These are phyloP conservation scores for Moringa oleifera DNA, from an alignment of 345 rosid genomes.

Conservation along the genomic window DNA sequence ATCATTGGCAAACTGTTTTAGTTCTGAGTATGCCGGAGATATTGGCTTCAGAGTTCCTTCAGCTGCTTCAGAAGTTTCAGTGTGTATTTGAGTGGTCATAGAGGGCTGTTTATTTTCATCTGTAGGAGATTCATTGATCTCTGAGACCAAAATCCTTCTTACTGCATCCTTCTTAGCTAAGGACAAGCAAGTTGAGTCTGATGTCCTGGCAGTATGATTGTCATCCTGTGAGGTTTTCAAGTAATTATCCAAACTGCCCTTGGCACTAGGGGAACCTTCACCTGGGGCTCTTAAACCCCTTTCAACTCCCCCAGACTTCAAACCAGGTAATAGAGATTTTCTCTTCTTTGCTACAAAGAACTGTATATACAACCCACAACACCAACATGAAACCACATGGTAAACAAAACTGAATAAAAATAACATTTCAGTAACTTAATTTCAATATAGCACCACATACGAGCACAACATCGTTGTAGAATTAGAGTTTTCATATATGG, in stretches of 20 bases:
- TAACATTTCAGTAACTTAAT: background rate
- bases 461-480: background rate
- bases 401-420: background rate
- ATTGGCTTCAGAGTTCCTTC: slow-evolving; percentile 28
- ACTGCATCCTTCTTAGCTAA: slow-evolving; percentile 35
- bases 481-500: background rate
- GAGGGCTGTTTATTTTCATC: slow-evolving; percentile 24
- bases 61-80: slow-evolving; percentile 18
- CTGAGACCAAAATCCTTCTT: slow-evolving; percentile 39
- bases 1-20: slow-evolving; percentile 66
- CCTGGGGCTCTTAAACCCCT: slow-evolving; percentile 40
- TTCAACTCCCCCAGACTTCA: slow-evolving; percentile 45
- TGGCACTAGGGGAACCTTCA: slow-evolving; percentile 62
- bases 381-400: slow-evolving; percentile 10
- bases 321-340: slow-evolving; percentile 59
- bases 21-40: slow-evolving; percentile 39
- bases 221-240: slow-evolving; percentile 47
- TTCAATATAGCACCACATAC: background rate
- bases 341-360: slow-evolving; percentile 75
- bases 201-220: slow-evolving; percentile 12
- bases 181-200: slow-evolving; percentile 16
- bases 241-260: slow-evolving; percentile 63
- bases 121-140: slow-evolving; percentile 27
- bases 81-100: slow-evolving; percentile 17
- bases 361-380: slow-evolving; percentile 33